Evolutionary conservation across 257 asterid genomes (phyloP), one percentile per base, ranked within the genome.

Genomic region (Oldenlandia corymbosa): DNA sequence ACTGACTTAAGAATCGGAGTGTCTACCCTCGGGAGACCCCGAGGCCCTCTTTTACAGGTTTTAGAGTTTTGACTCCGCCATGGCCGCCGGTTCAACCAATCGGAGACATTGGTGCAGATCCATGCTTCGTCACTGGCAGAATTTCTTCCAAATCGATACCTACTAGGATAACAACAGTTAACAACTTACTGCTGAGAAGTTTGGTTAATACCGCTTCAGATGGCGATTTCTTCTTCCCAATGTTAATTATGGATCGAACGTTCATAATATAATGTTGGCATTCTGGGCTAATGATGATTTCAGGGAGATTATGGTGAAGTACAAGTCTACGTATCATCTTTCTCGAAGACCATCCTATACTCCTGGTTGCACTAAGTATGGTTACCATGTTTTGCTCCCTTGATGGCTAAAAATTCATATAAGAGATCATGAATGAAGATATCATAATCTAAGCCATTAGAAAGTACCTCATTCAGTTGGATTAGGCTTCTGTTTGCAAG

Each of bases 401-500:
- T 21, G 60, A 42, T 32, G 37, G 51, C 24, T 7, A 58, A 16
- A 20, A 68, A 16, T 42, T 73, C 71, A 23, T 58, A 50, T 27
- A 66, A 30, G 5, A 51, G 34, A 58, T 68, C 69, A 42, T 64
- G 74, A 34, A 73, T 57, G 48, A 42, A 68, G 66, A 39, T 32
- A 26, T 2, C 2, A 13, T 5, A 14, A 0, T 51, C 5, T 1
- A 64, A 48, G 47, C 74, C 71, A 18, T 64, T 30, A 14, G 23
- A 4, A 5, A 8, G 14, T 3, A 27, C 60, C 0, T 21, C 13
- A 27, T 28, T 13, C 47, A 68, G 67, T 57, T 58, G 74, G 54
- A 73, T 65, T 47, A 73, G 28, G 49, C 71, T 63, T 48, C 74
- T 49, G 36, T 67, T 64, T 58, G 64, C 60, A 31, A 73, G 78